Evolutionary conservation across 306 rosid species (phyloP).

Genomic region (Vigna nakashimae): DNA sequence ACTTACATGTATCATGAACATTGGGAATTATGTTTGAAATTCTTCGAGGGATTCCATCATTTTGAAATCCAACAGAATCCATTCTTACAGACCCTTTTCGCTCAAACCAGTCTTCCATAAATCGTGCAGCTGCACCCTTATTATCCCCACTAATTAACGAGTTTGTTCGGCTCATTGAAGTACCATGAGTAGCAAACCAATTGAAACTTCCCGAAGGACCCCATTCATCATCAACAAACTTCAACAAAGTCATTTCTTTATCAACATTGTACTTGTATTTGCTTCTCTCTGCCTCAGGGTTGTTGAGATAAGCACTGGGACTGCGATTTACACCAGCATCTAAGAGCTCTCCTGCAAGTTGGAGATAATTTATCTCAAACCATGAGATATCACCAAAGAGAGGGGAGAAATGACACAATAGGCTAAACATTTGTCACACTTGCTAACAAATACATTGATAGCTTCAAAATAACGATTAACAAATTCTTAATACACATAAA

Average conservation of each 20-base stretch:
- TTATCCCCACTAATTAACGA: conserved; percentile 90
- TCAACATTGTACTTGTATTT: conserved; percentile 83
- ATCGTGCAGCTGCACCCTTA: conserved; percentile 96
- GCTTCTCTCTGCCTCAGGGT: conserved; percentile 78
- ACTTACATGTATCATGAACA: conserved; percentile 54
- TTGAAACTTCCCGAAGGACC: conserved; percentile 93
- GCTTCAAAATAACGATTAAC: conserved; percentile 24
- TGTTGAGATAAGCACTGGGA: conserved; percentile 94
- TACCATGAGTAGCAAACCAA: conserved; percentile 99
- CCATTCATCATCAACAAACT: conserved; percentile 87
- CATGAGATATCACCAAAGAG: conserved; percentile 8
- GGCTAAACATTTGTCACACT: not conserved
- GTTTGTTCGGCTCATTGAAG: conserved; percentile 97
- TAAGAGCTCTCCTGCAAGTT: conserved; percentile 79
- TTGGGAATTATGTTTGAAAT: conserved; percentile 61
- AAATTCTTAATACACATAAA: not conserved
- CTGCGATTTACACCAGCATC: conserved; percentile 95
- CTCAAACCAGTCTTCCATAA: conserved; percentile 99
- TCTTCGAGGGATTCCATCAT: conserved; percentile 55
- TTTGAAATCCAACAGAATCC: conserved; percentile 44
- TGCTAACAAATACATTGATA: conserved; percentile 14
- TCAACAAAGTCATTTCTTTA: conserved; percentile 89
- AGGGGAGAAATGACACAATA: conserved; percentile 34
- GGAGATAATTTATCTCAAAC: conserved; percentile 30
- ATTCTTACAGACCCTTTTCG: conserved; percentile 38